phyloP scores from a whole-genome alignment of 768 basidiomycete genomes.

The Dendrothele bispora region DNA sequence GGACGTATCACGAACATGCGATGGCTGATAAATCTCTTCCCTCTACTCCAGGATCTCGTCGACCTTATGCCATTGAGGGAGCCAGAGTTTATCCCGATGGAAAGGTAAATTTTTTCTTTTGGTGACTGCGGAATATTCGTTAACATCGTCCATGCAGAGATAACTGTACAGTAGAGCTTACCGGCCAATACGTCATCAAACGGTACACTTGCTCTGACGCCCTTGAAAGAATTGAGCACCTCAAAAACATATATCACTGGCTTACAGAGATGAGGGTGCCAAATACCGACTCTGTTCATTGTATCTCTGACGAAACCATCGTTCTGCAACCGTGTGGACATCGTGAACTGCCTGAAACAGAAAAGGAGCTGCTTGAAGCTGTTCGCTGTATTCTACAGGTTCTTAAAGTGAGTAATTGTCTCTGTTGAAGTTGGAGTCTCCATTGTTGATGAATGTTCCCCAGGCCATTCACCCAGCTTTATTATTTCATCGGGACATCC shows the following conservation, averaged over 20 bases:
- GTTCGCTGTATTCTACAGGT: too few species aligned
- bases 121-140: background rate
- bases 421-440: too few species aligned
- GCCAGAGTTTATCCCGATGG: background rate
- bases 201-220: constrained; percentile 11
- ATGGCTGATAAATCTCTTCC: background rate
- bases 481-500: background rate
- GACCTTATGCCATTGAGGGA: background rate
- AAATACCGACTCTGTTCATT: constrained; percentile 5
- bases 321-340: too few species aligned
- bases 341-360: too few species aligned
- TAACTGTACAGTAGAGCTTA: too few species aligned
- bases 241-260: constrained; percentile 14
- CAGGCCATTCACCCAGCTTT: too few species aligned
- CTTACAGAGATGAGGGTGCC: constrained; percentile 15
- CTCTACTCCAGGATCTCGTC: background rate
- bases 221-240: constrained; percentile 4
- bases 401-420: too few species aligned
- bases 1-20: background rate
- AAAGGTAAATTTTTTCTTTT: too few species aligned
- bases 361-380: too few species aligned
- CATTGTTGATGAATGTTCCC: too few species aligned
- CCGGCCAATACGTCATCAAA: too few species aligned
- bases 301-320: too few species aligned
- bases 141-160: constrained; percentile 10